Base-by-base conservation (phyloP, 371 early-diverging fungal species). In the Lichtheimia ornata region DNA sequence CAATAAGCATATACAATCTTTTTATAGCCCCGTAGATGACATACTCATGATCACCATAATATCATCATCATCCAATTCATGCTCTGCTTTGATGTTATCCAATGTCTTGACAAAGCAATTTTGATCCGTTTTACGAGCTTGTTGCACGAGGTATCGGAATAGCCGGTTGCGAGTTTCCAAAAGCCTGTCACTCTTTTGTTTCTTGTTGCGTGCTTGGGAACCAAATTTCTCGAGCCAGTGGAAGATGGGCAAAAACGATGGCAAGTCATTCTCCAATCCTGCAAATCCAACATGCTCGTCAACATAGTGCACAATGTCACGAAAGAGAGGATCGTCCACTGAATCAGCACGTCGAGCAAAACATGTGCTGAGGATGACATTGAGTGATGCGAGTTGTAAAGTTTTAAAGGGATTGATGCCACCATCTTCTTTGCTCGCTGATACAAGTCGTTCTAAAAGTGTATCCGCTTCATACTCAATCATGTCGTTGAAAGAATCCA, bases 51-150 rank as follows among this genome's bases (percentile, higher is more conserved):
- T 53, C 12, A 66, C 67, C 53, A 62, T 4, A 1, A 66, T 47
- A 43, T 66, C 67, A 44, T 53, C 41, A 20, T 62, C 55, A 52
- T 66, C 67, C 50, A 66, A 15, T 11, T 44, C 67, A 59, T 54
- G 51, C 18, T 62, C 62, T 24, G 28, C 41, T 45, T 57, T 65
- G 5, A 56, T 67, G 43, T 60, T 41, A 49, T 60, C 50, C 50
- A 69, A 35, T 15, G 47, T 41, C 47, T 63, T 66, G 20, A 63
- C 42, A 12, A 68, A 45, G 20, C 56, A 67, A 9, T 64, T 49
- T 45, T 62, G 28, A 20, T 57, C 28, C 7, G 56, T 27, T 11
- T 59, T 15, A 3, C 52, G 9, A 2, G 59, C 62, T 42, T 62
- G 27, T 11, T 35, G 25, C 3, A 62, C 49, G 4, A 66, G 42